Conservation (phyloP, 106 monocot genomes). For the Narthecium ossifragum region DNA sequence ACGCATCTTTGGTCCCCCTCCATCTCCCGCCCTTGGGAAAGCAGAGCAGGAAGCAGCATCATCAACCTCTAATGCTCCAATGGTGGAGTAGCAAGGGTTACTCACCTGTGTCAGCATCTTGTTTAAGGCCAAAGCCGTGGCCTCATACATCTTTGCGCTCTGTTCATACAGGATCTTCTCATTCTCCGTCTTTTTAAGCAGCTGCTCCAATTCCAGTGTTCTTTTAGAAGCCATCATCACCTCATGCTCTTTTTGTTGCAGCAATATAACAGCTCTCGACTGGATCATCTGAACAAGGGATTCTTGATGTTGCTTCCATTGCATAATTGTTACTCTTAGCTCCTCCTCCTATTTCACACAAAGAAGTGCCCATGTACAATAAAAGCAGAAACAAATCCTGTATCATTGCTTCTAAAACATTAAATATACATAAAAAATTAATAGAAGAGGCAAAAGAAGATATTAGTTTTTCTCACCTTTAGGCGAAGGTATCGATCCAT, state of each 20-base stretch:
- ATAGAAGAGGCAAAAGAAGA: not conserved
- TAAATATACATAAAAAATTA: not conserved
- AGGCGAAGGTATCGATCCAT: not conserved
- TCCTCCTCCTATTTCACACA: conserved; percentile 6
- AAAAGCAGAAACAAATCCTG: too few relatives aligned
- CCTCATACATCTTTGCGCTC: not conserved
- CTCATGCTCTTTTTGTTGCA: not conserved
- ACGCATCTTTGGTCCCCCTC: not conserved
- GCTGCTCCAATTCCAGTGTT: not conserved
- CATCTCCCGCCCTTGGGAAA: not conserved
- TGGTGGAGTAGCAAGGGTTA: not conserved
- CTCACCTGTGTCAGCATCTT: not conserved
- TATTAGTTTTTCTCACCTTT: not conserved
- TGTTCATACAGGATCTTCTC: not conserved
- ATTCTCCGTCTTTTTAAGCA: not conserved
- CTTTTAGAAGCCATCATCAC: not conserved
- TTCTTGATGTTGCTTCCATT: not conserved
- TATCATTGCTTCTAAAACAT: not conserved
- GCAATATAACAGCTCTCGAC: not conserved
- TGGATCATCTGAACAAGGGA: not conserved
- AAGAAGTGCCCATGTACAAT: too few relatives aligned
- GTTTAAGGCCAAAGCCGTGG: not conserved
- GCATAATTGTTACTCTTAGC: not conserved
- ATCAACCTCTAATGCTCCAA: not conserved
- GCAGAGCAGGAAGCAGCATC: too few relatives aligned